A percentile compares a stretch with the other conserved stretches of the same genome.
Conservation (phyloP, 202 grass and related monocot genomes). For the Saccharum hybrid region DNA sequence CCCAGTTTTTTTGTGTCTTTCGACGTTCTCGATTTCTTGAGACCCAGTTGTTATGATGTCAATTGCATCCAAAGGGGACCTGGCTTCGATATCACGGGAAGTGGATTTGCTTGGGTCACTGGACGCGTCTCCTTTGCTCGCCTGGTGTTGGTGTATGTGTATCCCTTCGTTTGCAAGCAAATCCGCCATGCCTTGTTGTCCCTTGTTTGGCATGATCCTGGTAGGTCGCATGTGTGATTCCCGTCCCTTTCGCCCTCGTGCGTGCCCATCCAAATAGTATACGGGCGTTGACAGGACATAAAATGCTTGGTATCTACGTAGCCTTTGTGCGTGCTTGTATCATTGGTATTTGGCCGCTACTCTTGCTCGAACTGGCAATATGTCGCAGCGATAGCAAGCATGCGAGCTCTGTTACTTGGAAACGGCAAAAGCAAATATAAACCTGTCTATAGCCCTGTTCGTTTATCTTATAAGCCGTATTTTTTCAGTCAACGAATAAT, state of each 20-base stretch:
- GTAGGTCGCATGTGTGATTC: no score
- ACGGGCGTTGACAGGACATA: no score
- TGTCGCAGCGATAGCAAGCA: no score
- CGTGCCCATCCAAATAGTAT: no score
- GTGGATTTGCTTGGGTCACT: not conserved
- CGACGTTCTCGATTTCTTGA: not conserved
- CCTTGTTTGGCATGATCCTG: constrained; percentile 24
- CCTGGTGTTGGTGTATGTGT: constrained; percentile 9
- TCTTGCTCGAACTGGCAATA: not conserved
- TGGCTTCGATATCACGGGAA: constrained; percentile 38
- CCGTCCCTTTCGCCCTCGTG: no score
- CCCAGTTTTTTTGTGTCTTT: constrained; percentile 10
- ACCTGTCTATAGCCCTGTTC: no score
- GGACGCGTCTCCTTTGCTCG: not conserved
- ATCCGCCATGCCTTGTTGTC: not conserved
- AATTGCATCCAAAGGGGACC: constrained; percentile 22
- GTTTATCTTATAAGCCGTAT: no score
- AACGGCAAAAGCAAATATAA: no score
- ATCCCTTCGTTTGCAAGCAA: constrained; percentile 46
- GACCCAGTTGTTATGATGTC: constrained; percentile 7
- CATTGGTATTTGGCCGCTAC: not conserved
- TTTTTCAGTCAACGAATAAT: no score
- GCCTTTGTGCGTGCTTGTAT: not conserved
- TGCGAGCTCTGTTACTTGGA: no score
- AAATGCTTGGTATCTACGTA: constrained; percentile 47